Percentiles rank a stretch among this genome's conserved stretches.
Conservation (phyloP, 805 yeast genomes). For the Tetrapisispora iriomotensis region DNA sequence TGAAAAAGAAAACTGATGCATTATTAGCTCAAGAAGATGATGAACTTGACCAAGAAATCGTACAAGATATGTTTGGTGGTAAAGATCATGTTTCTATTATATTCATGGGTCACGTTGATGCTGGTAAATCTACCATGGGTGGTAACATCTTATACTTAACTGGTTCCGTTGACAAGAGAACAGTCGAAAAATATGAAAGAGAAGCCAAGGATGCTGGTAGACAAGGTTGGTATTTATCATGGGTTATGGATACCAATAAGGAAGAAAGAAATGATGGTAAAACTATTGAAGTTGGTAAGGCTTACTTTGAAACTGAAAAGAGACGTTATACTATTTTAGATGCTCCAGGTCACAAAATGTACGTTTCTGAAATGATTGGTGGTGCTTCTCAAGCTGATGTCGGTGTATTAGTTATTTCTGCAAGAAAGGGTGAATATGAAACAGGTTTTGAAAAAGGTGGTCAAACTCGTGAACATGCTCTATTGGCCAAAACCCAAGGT, state of each 20-base stretch:
- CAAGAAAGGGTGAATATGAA: slow-evolving; percentile 98
- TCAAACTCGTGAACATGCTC: slow-evolving; percentile 96
- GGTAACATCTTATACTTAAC: slow-evolving; percentile 90
- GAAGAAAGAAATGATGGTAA: slow-evolving; percentile 99
- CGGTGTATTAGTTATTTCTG: slow-evolving; percentile 93
- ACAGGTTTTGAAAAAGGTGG: slow-evolving; percentile 99
- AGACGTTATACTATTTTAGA: slow-evolving; percentile 96
- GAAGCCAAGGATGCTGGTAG: slow-evolving; percentile 99
- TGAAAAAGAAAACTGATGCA: slow-evolving; percentile 37
- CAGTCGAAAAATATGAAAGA: slow-evolving; percentile 94
- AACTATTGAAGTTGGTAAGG: slow-evolving; percentile 97
- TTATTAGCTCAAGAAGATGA: slow-evolving; percentile 65
- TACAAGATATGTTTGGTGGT: slow-evolving; percentile 90
- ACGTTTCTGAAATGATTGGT: slow-evolving; percentile 98
- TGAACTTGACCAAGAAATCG: slow-evolving; percentile 74
- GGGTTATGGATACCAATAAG: slow-evolving; percentile 99
- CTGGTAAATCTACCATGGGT: slow-evolving; percentile 99
- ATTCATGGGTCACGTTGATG: slow-evolving; percentile 99
- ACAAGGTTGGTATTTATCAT: slow-evolving; percentile 98
- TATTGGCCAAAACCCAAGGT: slow-evolving; percentile 96
- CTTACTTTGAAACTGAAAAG: slow-evolving; percentile 94
- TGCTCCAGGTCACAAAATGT: slow-evolving; percentile 99
- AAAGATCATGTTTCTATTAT: slow-evolving; percentile 95
- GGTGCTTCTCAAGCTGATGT: slow-evolving; percentile 99
- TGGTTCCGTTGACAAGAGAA: slow-evolving; percentile 97